Conservation (phyloP, 1,139 yeast species). For the Kodamaea anthophila region DNA sequence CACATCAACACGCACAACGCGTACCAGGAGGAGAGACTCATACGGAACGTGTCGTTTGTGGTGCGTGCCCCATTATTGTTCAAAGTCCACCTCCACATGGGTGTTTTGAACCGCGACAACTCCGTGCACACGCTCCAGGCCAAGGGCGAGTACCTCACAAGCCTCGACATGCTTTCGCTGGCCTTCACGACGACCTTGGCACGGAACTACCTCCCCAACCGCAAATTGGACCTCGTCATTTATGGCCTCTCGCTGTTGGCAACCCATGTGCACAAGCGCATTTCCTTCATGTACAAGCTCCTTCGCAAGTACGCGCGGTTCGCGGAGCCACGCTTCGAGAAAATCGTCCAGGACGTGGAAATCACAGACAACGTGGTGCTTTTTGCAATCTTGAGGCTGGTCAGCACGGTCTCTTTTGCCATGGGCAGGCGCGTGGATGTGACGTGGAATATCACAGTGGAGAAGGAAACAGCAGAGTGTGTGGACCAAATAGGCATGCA, state of each 20-base stretch:
- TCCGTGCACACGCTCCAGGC: conserved; percentile 9
- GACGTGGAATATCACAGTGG: conserved; percentile 26
- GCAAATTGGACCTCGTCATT: conserved; percentile 25
- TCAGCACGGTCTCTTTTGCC: conserved; percentile 15
- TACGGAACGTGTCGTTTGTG: conserved; percentile 18
- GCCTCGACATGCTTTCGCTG: conserved; percentile 18
- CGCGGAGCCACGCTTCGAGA: conserved; percentile 7
- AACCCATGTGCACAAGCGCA: conserved; percentile 17
- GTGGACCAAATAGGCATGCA: conserved; percentile 16
- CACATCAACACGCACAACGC: conserved; percentile 12
- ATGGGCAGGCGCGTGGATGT: conserved; percentile 5
- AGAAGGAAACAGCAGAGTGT: conserved; percentile 23
- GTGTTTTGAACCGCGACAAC: conserved; percentile 15
- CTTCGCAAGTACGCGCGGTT: conserved; percentile 13
- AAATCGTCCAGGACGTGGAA: conserved; percentile 9
- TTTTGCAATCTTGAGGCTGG: conserved; percentile 17
- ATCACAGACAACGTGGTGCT: conserved; percentile 14
- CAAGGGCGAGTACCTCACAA: conserved; percentile 4
- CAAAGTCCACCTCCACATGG: conserved; percentile 15
- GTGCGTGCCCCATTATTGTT: conserved; percentile 21
- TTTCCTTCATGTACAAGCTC: conserved; percentile 16
- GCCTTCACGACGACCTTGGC: conserved; percentile 15
- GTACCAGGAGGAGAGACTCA: conserved; percentile 9
- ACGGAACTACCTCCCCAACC: conserved; percentile 21
- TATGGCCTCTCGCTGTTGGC: conserved; percentile 30